Percentiles rank a stretch among this genome's conserved stretches.
Evolutionary conservation across 306 rosid genomes (phyloP).

Genomic region (Lathyrus oleraceus): DNA sequence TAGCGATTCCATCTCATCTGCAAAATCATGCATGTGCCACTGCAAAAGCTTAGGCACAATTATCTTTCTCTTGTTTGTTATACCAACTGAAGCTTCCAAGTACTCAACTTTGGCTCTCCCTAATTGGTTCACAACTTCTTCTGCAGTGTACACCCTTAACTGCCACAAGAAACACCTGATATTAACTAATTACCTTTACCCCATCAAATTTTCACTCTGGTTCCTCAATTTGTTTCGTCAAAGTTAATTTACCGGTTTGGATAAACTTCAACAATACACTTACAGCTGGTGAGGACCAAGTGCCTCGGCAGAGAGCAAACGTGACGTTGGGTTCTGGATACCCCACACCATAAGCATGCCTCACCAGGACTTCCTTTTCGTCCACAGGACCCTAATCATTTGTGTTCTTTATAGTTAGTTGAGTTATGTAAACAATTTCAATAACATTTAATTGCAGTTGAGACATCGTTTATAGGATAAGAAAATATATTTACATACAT

Average conservation of each 20-base stretch:
- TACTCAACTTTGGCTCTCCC: slow-evolving; percentile 84
- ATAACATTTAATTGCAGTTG: neutral
- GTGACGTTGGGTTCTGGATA: slow-evolving; percentile 91
- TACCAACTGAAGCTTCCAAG: slow-evolving; percentile 86
- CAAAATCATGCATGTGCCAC: slow-evolving; percentile 86
- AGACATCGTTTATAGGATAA: neutral
- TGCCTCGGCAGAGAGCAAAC: slow-evolving; percentile 86
- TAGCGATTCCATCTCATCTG: slow-evolving; percentile 81
- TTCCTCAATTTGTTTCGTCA: neutral
- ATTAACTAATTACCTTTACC: neutral
- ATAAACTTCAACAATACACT: slow-evolving; percentile 31
- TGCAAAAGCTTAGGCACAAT: slow-evolving; percentile 79
- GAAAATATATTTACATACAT: slow-evolving; percentile 41
- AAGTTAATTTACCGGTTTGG: neutral
- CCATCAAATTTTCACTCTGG: neutral
- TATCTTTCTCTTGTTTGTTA: slow-evolving; percentile 74
- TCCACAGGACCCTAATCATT: slow-evolving; percentile 51
- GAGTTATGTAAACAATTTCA: neutral
- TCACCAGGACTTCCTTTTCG: slow-evolving; percentile 69
- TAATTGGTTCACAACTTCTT: slow-evolving; percentile 71
- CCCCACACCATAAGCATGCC: slow-evolving; percentile 78
- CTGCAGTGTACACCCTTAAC: slow-evolving; percentile 81
- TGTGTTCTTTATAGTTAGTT: slow-evolving; percentile 25
- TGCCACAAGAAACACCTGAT: slow-evolving; percentile 38
- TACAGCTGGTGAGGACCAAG: slow-evolving; percentile 96